Evolutionary conservation across 2,329 filamentous ascomycete species (phyloP), one percentile per base, ranked within the genome.

Genomic region (Graphilbum fragrans): DNA sequence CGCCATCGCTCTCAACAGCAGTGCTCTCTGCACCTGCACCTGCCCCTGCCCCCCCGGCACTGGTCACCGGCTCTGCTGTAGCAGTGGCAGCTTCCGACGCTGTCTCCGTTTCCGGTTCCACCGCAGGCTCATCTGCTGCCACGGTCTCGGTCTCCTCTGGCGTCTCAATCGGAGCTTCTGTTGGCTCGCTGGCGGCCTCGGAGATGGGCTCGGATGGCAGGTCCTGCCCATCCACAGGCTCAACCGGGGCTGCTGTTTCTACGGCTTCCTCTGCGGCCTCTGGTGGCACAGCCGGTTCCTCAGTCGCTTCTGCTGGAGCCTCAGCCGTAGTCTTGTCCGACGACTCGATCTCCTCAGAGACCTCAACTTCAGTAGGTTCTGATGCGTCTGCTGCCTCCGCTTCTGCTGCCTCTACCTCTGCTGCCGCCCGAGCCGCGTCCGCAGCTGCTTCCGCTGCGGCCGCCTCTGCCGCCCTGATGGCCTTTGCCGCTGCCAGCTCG

Each of bases 401-500:
- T 11, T 33, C 35, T 3, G 27, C 29, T 22, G 19, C 33, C 4
- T 21, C 27, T 18, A 31, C 45, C 12, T 27, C 38, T 12, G 41
- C 41, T 11, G 46, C 44, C 20, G 53, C 44, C 1, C 49, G 42
- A 2, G 49, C 55, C 14, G 50, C 48, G 10, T 41, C 51, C 22
- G 45, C 39, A 17, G 41, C 46, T 20, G 45, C 44, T 14, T 44
- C 41, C 11, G 51, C 49, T 14, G 52, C 50, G 21, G 55, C 47
- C 23, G 55, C 41, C 42, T 52, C 46, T 27, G 64, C 66, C 8
- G 49, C 49, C 5, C 49, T 49, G 21, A 41, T 38, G 43, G 47
- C 49, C 7, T 49, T 50, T 2, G 45, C 46, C 35, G 53, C 46
- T 11, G 41, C 52, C 1, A 36, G 40, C 47, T 70, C 68, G 5